Evolutionary conservation across 805 yeast species (phyloP).

Genomic region (Saccharomycopsis olivae): DNA sequence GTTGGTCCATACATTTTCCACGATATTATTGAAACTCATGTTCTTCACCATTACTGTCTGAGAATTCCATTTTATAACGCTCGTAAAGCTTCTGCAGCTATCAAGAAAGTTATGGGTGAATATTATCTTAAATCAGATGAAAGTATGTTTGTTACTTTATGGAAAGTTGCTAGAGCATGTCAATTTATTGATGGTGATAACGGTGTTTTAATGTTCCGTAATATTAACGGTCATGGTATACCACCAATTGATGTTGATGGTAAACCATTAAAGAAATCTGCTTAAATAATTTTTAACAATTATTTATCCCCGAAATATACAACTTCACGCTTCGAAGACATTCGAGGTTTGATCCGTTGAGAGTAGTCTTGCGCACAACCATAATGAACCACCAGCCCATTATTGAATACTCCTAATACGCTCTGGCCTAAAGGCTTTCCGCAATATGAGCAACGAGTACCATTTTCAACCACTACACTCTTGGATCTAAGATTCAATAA

Average conservation of each 20-base stretch:
- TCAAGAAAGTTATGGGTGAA: slow-evolving; percentile 76
- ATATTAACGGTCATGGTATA: slow-evolving; percentile 50
- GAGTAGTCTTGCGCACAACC: slow-evolving; percentile 27
- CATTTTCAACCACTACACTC: too few relatives aligned
- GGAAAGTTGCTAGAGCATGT: slow-evolving; percentile 53
- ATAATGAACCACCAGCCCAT: slow-evolving; percentile 29
- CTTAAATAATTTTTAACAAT: too few relatives aligned
- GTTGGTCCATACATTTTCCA: slow-evolving; percentile 73
- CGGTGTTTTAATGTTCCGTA: slow-evolving; percentile 68
- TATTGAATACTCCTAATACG: slow-evolving; percentile 25
- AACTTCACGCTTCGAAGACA: too few relatives aligned
- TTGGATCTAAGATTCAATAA: too few relatives aligned
- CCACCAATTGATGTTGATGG: slow-evolving; percentile 16
- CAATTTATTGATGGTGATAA: slow-evolving; percentile 66
- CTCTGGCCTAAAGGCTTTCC: slow-evolving; percentile 29
- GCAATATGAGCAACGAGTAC: slow-evolving; percentile 30
- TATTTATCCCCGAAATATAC: too few relatives aligned
- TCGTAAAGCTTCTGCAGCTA: slow-evolving; percentile 68
- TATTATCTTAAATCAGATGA: slow-evolving; percentile 54
- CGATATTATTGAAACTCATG: slow-evolving; percentile 86
- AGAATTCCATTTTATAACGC: slow-evolving; percentile 84
- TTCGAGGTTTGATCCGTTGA: too few relatives aligned
- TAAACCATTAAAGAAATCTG: slow-evolving; percentile 7
- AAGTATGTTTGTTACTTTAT: slow-evolving; percentile 62
- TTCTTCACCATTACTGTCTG: slow-evolving; percentile 73